These are phyloP conservation scores for Clarkia xantiana DNA, from an alignment of 345 rosid species.

Conservation along the genomic window DNA sequence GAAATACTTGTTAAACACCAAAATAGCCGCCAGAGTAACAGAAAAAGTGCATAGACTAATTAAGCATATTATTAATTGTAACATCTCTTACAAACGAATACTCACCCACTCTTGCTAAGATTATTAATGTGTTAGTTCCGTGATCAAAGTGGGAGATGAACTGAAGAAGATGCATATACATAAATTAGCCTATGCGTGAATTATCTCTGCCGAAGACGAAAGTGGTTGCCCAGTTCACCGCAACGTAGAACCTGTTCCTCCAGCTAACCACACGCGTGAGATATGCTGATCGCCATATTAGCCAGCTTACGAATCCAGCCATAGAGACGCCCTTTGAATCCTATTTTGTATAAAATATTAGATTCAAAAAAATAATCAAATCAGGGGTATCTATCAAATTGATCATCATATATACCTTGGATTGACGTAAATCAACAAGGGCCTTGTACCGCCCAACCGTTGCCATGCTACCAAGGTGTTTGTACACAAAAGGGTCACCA, in stretches of 20 bases:
- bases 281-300: conserved; percentile 60
- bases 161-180: too few relatives aligned
- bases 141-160: too few relatives aligned
- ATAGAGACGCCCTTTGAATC: conserved; percentile 43
- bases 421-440: conserved; percentile 47
- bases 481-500: conserved; percentile 53
- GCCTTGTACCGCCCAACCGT: conserved; percentile 63
- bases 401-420: conserved; percentile 28
- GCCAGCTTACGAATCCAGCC: conserved; percentile 47
- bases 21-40: too few relatives aligned
- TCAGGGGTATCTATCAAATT: too few relatives aligned
- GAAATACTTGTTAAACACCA: too few relatives aligned
- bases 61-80: too few relatives aligned
- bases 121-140: too few relatives aligned
- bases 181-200: conserved; percentile 38
- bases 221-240: conserved; percentile 65
- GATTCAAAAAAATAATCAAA: too few relatives aligned
- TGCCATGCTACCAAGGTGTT: conserved; percentile 66
- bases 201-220: conserved; percentile 63
- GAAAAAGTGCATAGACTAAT: too few relatives aligned
- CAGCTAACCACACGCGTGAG: conserved; percentile 62
- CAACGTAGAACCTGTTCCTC: conserved; percentile 65
- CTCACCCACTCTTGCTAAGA: too few relatives aligned
- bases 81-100: too few relatives aligned
- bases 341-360: conserved; percentile 14